These are phyloP conservation scores for Cryptosporidium ryanae DNA, from an alignment of 169 alveolate species.

Conservation along the genomic window DNA sequence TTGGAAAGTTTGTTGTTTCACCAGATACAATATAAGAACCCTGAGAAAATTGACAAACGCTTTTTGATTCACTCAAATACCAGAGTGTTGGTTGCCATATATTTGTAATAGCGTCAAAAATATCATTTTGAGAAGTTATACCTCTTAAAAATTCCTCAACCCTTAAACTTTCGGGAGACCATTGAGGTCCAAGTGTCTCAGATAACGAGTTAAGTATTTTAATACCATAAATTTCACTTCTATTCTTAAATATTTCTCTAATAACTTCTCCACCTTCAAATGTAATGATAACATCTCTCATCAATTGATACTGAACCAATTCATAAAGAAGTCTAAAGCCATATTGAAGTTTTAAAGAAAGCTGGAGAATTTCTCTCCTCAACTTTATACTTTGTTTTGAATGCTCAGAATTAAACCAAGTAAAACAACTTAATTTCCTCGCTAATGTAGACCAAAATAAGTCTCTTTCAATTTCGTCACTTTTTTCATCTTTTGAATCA, in stretches of 20 bases:
- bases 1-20: slow-evolving; percentile 29
- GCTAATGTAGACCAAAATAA: slow-evolving; percentile 64
- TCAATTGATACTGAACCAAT: slow-evolving; percentile 47
- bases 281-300: slow-evolving; percentile 62
- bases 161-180: slow-evolving; percentile 61
- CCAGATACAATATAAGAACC: slow-evolving; percentile 47
- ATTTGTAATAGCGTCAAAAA: slow-evolving; percentile 50
- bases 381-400: slow-evolving; percentile 21
- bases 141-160: slow-evolving; percentile 68
- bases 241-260: slow-evolving; percentile 44
- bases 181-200: slow-evolving; percentile 61
- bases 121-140: slow-evolving; percentile 26
- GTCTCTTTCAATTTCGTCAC: slow-evolving; percentile 33
- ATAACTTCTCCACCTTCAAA: slow-evolving; percentile 56
- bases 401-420: slow-evolving; percentile 52
- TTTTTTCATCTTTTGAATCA: neutral
- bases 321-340: slow-evolving; percentile 54
- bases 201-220: slow-evolving; percentile 41
- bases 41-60: slow-evolving; percentile 36
- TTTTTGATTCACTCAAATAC: slow-evolving; percentile 52
- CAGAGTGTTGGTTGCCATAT: slow-evolving; percentile 72
- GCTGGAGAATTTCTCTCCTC: slow-evolving; percentile 15
- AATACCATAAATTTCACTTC: slow-evolving; percentile 45
- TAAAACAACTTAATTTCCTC: slow-evolving; percentile 68
- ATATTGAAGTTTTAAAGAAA: slow-evolving; percentile 40